phyloP scores from a whole-genome alignment of 2,329 filamentous ascomycete genomes.

The Colletotrichum abscissum region DNA sequence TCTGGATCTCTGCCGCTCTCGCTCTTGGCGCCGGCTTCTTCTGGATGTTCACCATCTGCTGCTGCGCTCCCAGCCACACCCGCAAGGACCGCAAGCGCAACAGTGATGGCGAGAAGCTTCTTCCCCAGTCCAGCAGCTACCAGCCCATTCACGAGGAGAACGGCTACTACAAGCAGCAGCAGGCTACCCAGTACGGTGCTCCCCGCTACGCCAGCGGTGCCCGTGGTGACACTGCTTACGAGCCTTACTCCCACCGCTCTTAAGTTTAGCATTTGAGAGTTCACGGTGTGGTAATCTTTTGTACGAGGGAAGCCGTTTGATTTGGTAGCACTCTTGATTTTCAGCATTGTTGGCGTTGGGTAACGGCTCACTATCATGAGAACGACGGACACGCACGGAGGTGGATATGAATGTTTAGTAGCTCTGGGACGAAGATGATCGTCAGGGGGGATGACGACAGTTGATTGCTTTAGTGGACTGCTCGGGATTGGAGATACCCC shows the following conservation, averaged over 20 bases:
- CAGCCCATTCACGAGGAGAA: constrained; percentile 56
- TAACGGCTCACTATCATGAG: constrained; percentile 24
- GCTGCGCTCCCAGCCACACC: constrained; percentile 72
- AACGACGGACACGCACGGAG: constrained; percentile 24
- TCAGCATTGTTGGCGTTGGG: constrained; percentile 34
- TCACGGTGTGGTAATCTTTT: neutral
- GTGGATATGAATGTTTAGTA: constrained; percentile 24
- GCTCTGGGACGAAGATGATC: constrained; percentile 17
- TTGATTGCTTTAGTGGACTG: constrained; percentile 6
- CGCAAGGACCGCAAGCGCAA: constrained; percentile 43
- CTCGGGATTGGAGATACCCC: constrained; percentile 33
- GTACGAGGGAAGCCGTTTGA: constrained; percentile 6
- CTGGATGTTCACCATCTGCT: constrained; percentile 94
- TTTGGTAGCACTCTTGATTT: constrained; percentile 20
- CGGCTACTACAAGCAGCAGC: constrained; percentile 52
- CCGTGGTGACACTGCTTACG: constrained; percentile 68
- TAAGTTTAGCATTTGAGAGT: constrained; percentile 45
- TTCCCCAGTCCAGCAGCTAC: constrained; percentile 54
- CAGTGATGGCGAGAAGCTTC: constrained; percentile 62
- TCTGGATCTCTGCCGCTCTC: constrained; percentile 86
- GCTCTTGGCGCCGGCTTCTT: constrained; percentile 82
- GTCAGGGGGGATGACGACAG: neutral
- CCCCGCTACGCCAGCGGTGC: constrained; percentile 54
- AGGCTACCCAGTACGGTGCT: constrained; percentile 47
- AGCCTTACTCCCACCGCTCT: constrained; percentile 70